Evolutionary conservation across 2,329 filamentous ascomycete genomes (phyloP).

Genomic region (Zopfia rhizophila): DNA sequence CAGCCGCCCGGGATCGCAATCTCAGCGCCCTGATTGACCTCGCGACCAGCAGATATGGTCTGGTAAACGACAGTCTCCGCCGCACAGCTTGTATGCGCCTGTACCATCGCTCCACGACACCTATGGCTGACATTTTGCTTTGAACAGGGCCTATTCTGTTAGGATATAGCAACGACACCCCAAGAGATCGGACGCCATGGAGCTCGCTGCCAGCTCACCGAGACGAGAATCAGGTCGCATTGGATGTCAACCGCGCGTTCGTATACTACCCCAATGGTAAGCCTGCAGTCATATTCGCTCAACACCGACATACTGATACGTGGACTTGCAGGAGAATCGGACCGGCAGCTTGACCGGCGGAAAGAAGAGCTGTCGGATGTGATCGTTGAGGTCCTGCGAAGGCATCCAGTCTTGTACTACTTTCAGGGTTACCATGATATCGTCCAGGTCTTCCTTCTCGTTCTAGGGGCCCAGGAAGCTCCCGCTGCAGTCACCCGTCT

Average conservation of each 20-base stretch:
- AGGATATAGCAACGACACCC: constrained; percentile 43
- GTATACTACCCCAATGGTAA: constrained; percentile 91
- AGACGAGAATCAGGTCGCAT: constrained; percentile 89
- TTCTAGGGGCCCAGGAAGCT: constrained; percentile 73
- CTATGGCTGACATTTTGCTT: constrained; percentile 23
- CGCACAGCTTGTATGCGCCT: constrained; percentile 76
- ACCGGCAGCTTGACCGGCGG: constrained; percentile 73
- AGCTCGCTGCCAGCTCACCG: constrained; percentile 75
- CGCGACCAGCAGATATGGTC: constrained; percentile 56
- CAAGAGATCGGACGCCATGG: constrained; percentile 59
- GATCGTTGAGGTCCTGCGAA: constrained; percentile 82
- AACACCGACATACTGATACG: constrained; percentile 20
- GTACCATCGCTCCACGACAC: constrained; percentile 10
- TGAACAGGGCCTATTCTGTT: constrained; percentile 71
- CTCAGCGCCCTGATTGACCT: constrained; percentile 53
- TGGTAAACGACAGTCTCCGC: constrained; percentile 67
- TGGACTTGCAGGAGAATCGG: constrained; percentile 69
- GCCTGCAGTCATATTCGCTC: constrained; percentile 39
- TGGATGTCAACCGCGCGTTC: constrained; percentile 96
- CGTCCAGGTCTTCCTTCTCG: constrained; percentile 91
- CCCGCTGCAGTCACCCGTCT: constrained; percentile 77
- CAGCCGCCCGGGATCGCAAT: constrained; percentile 55
- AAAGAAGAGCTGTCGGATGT: constrained; percentile 82
- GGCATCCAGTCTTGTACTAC: constrained; percentile 86
- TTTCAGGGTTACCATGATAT: constrained; percentile 99